Evolutionary conservation across 75 land plant species (phyloP).

Genomic region (Sequoiadendron giganteum): DNA sequence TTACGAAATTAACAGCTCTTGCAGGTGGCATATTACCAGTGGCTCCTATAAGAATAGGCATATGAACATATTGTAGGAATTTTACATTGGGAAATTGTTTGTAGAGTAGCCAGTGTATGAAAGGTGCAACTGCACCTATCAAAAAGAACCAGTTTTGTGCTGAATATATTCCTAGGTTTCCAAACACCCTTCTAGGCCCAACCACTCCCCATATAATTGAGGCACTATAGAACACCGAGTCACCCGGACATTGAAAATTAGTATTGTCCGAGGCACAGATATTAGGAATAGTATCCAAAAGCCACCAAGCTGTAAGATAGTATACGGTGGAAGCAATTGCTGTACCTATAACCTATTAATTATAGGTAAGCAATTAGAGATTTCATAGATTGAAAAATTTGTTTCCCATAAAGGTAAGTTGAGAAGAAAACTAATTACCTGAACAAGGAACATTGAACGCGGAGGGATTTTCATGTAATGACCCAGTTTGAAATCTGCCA

Average conservation of each 20-base stretch:
- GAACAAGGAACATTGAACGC: conserved; percentile 35
- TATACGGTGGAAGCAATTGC: conserved; percentile 31
- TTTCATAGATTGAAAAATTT: not conserved
- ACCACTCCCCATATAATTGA: conserved; percentile 62
- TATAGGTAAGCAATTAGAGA: not conserved
- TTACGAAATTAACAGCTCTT: conserved; percentile 51
- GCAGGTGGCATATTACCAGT: conserved; percentile 52
- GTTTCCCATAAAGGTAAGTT: not conserved
- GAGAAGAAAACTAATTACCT: conserved; percentile 12
- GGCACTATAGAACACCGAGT: conserved; percentile 36
- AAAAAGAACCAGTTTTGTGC: conserved; percentile 57
- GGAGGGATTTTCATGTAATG: conserved; percentile 57
- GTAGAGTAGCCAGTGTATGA: conserved; percentile 35
- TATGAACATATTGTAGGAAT: conserved; percentile 46
- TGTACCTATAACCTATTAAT: conserved; percentile 41
- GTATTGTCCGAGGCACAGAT: conserved; percentile 43
- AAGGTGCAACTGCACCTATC: conserved; percentile 42
- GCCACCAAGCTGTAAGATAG: conserved; percentile 63
- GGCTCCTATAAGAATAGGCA: conserved; percentile 54
- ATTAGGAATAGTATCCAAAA: conserved; percentile 28
- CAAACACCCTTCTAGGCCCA: conserved; percentile 55
- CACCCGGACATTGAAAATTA: conserved; percentile 48
- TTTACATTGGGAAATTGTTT: conserved; percentile 32
- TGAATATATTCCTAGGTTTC: conserved; percentile 31
- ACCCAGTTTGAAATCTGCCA: conserved; percentile 40